phyloP scores from a whole-genome alignment of 2,329 filamentous ascomycete genomes.

The Capronia coronata region DNA sequence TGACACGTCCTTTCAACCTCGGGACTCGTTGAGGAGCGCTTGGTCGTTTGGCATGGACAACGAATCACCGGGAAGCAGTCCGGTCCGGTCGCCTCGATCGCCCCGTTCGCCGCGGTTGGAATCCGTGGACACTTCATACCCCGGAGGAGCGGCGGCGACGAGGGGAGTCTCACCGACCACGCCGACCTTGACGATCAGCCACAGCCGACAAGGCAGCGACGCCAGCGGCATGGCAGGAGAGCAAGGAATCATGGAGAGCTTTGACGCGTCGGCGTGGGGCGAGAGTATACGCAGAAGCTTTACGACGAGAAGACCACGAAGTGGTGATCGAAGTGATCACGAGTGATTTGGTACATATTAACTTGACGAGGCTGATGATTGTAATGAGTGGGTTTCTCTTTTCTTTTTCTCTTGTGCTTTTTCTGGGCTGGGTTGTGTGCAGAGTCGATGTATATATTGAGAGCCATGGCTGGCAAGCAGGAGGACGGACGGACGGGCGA shows the following conservation, averaged over 20 bases:
- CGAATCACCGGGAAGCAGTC: constrained; percentile 24
- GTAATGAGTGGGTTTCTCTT: background rate
- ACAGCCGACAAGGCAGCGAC: constrained; percentile 58
- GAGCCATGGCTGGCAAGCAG: no score
- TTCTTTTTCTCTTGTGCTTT: background rate
- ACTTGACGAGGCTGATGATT: constrained; percentile 10
- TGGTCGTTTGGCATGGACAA: constrained; percentile 25
- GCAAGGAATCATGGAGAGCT: constrained; percentile 71
- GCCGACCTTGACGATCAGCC: constrained; percentile 28
- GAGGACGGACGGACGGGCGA: no score
- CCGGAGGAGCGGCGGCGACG: constrained; percentile 30
- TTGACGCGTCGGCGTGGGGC: constrained; percentile 87
- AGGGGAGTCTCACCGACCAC: constrained; percentile 32
- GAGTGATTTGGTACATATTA: constrained; percentile 4
- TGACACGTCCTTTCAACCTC: constrained; percentile 25
- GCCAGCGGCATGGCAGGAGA: constrained; percentile 54
- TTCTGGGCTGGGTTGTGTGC: no score
- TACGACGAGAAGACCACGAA: constrained; percentile 51
- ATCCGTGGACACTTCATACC: constrained; percentile 32
- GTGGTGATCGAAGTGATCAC: constrained; percentile 6
- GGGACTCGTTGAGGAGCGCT: constrained; percentile 23
- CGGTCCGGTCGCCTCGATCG: constrained; percentile 19
- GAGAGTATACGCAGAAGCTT: constrained; percentile 86
- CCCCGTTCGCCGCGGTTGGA: constrained; percentile 19
- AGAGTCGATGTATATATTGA: no score